Conservation (phyloP, 192 early-diverging fungal species). For the Linnemannia hyalina region DNA sequence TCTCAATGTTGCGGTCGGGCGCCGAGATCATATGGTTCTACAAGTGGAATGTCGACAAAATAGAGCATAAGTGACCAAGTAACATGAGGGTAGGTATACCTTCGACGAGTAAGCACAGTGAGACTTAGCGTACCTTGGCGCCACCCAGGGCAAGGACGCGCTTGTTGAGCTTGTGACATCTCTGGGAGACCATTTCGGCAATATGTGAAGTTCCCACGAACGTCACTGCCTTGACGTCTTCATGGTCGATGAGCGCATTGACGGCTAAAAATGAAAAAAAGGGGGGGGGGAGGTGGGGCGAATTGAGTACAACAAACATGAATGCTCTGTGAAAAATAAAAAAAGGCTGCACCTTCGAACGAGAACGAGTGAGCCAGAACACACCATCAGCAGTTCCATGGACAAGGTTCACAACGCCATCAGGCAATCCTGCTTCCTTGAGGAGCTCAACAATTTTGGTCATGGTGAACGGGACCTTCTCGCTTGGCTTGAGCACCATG, state of each 20-base stretch:
- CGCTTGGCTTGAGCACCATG: conserved; percentile 82
- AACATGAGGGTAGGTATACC: background rate
- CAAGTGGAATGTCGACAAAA: background rate
- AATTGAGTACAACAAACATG: background rate
- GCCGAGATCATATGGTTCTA: conserved; percentile 85
- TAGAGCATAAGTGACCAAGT: background rate
- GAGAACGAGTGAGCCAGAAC: conserved; percentile 53
- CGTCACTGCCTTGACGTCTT: conserved; percentile 74
- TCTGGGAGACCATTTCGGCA: conserved; percentile 69
- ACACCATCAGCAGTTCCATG: conserved; percentile 71
- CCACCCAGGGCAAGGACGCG: conserved; percentile 81
- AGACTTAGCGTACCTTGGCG: conserved; percentile 58
- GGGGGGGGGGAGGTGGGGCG: background rate
- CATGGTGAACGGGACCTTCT: conserved; percentile 89
- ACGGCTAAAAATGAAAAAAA: conserved; percentile 59
- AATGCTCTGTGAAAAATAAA: background rate
- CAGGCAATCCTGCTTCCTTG: conserved; percentile 72
- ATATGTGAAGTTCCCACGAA: conserved; percentile 88
- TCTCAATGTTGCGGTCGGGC: conserved; percentile 81
- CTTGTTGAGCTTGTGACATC: conserved; percentile 69
- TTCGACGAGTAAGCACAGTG: too few relatives aligned
- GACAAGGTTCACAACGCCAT: conserved; percentile 84
- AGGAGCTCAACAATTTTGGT: conserved; percentile 70
- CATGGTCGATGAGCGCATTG: conserved; percentile 70
- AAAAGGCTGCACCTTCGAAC: background rate